These are phyloP conservation scores for Arthroderma sp. DNA, from an alignment of 2,329 filamentous ascomycete genomes.

Conservation along the genomic window DNA sequence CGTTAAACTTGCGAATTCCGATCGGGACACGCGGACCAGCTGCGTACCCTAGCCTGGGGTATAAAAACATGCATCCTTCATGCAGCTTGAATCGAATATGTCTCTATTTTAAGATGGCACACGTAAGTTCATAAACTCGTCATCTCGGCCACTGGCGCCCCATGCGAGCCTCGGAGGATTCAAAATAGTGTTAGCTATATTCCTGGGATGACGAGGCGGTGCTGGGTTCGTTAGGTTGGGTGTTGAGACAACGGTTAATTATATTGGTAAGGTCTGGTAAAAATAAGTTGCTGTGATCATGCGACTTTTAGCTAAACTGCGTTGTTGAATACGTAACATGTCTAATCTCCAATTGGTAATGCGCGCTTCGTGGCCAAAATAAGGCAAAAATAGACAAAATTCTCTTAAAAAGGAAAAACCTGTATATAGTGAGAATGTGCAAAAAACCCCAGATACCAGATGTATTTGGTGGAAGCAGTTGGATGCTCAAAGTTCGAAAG, in stretches of 20 bases:
- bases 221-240: neutral
- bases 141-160: too few species aligned
- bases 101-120: too few species aligned
- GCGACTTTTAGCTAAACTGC: neutral
- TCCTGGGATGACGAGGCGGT: too few species aligned
- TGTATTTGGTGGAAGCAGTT: neutral
- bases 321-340: slow-evolving; percentile 3
- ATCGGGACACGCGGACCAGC: too few species aligned
- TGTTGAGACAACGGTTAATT: neutral
- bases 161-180: too few species aligned
- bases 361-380: neutral
- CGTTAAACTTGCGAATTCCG: too few species aligned
- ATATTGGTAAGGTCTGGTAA: neutral
- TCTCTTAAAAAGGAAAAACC: neutral
- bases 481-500: neutral
- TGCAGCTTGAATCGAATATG: too few species aligned
- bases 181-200: too few species aligned
- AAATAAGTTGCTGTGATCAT: neutral
- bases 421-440: neutral
- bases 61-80: too few species aligned
- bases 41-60: too few species aligned
- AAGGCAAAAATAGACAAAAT: neutral
- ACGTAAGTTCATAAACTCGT: too few species aligned
- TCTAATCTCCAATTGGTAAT: neutral
- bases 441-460: neutral